A percentile compares a stretch with the other conserved stretches of the same genome.
Conservation (phyloP, 2,329 filamentous ascomycete genomes). For the Claviceps maximensis region DNA sequence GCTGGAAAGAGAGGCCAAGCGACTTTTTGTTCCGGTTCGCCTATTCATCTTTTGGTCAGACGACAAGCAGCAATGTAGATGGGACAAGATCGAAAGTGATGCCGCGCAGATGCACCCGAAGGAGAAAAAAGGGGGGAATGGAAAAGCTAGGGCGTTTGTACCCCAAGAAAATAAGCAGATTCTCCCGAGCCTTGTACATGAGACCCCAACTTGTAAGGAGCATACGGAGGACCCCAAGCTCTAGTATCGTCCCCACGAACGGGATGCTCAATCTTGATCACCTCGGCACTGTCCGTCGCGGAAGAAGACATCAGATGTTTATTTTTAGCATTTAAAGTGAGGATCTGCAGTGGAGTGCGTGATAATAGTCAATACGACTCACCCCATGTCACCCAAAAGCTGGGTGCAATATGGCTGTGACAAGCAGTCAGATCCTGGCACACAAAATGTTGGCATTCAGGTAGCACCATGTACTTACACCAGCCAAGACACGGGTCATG, state of each 20-base stretch:
- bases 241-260: constrained; percentile 83
- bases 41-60: constrained; percentile 27
- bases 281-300: constrained; percentile 54
- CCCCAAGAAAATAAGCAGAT: constrained; percentile 85
- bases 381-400: constrained; percentile 93
- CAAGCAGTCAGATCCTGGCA: neutral
- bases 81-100: neutral
- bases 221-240: constrained; percentile 93
- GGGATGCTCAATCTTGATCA: constrained; percentile 96
- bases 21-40: constrained; percentile 98
- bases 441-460: neutral
- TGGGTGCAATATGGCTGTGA: constrained; percentile 88
- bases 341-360: neutral
- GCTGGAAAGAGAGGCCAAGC: constrained; percentile 78
- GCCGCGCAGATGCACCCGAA: neutral
- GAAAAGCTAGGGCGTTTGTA: constrained; percentile 25
- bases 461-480: constrained; percentile 45
- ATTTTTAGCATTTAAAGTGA: neutral
- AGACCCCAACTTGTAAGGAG: constrained; percentile 53
- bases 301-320: neutral
- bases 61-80: neutral
- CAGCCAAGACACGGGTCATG: constrained; percentile 91
- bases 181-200: constrained; percentile 62
- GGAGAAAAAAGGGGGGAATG: neutral
- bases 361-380: constrained; percentile 19